Conservation (phyloP, 257 asterid species). For the Anisodus acutangulus region DNA sequence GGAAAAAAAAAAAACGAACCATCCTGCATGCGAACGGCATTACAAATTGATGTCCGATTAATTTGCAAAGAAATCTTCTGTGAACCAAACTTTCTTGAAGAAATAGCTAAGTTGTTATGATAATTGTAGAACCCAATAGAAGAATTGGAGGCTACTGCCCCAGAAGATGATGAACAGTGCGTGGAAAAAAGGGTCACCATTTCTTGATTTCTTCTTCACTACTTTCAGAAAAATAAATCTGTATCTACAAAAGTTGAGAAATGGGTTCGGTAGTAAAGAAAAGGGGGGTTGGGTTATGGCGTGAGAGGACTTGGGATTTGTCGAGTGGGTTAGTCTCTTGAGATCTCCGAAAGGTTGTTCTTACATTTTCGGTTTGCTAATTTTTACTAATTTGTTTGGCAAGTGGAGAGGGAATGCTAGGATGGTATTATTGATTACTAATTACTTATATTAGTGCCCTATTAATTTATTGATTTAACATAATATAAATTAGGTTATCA, state of each 20-base stretch:
- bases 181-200: constrained; percentile 60
- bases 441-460: background rate
- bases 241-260: background rate
- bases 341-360: constrained; percentile 84
- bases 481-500: background rate
- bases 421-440: too few relatives aligned
- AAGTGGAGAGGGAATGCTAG: too few relatives aligned
- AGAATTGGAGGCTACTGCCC: constrained; percentile 34
- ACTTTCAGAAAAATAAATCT: too few relatives aligned
- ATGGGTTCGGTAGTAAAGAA: background rate
- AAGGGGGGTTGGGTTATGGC: background rate
- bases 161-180: constrained; percentile 56
- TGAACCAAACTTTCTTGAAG: constrained; percentile 43
- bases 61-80: constrained; percentile 42
- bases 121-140: constrained; percentile 43
- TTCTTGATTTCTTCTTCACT: constrained; percentile 8
- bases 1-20: constrained; percentile 47
- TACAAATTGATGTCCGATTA: constrained; percentile 33
- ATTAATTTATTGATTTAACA: background rate
- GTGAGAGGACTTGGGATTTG: constrained; percentile 50
- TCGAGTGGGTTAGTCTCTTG: constrained; percentile 71
- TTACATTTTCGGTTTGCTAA: background rate
- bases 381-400: background rate
- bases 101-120: constrained; percentile 39
- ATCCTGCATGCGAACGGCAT: constrained; percentile 72